Conservation (phyloP, 257 asterid genomes). For the Forsythia viridissima region DNA sequence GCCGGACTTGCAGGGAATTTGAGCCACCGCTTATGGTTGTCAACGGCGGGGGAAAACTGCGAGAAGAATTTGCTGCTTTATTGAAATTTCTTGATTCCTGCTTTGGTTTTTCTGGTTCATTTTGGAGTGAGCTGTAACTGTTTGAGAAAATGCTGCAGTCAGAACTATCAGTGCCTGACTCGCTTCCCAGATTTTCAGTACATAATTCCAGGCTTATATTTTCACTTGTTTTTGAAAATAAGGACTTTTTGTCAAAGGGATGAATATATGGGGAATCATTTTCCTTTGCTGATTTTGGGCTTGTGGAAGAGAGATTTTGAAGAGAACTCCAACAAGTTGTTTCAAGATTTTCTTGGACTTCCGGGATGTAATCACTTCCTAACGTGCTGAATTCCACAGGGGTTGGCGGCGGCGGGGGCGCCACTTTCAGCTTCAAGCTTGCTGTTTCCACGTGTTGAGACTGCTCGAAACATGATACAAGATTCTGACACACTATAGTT, state of each 20-base stretch:
- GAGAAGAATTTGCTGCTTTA: conserved; percentile 5
- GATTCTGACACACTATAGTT: conserved; percentile 49
- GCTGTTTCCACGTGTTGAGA: conserved; percentile 48
- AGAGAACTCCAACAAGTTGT: conserved; percentile 45
- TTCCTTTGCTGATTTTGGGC: conserved; percentile 15
- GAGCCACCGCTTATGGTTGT: conserved; percentile 71
- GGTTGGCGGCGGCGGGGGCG: conserved; percentile 26
- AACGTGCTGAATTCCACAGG: background rate
- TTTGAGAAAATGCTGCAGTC: conserved; percentile 48
- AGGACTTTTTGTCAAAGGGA: conserved; percentile 30
- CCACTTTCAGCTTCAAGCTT: conserved; percentile 48
- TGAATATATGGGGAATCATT: conserved; percentile 23
- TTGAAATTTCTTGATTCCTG: background rate
- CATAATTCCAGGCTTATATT: conserved; percentile 64
- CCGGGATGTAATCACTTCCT: background rate
- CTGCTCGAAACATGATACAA: conserved; percentile 41
- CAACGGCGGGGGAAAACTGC: conserved; percentile 85
- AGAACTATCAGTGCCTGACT: conserved; percentile 62
- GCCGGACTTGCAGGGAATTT: conserved; percentile 53
- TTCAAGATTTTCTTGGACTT: conserved; percentile 15
- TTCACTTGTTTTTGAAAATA: conserved; percentile 27
- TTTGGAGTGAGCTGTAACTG: background rate
- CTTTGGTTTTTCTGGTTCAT: background rate
- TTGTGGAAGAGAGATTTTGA: conserved; percentile 24
- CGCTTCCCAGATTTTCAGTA: conserved; percentile 83